Evolutionary conservation across 352 stramenopile genomes (phyloP), one percentile per base, ranked within the genome.

Genomic region (Phytophthora foliorum): DNA sequence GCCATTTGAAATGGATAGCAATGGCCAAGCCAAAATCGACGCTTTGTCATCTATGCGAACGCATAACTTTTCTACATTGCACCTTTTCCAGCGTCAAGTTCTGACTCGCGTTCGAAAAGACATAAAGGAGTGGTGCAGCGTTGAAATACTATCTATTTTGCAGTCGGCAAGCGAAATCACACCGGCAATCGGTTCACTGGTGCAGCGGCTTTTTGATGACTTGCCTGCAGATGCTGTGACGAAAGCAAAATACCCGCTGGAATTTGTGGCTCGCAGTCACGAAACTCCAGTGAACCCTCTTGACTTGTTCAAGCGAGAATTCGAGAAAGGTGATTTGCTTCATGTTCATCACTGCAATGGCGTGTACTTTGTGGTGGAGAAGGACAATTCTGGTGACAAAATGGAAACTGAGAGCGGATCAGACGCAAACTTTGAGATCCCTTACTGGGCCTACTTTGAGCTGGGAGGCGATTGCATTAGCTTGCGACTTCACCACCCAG

Each of bases 121-220:
- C 19, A 90, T 97, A 34, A 93, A 93, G 53, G 89, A 97, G 44
- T 95, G 89, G 83, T 92, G 83, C 44, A 93, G 86, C 31, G 67
- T 92, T 1, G 84, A 97, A 48, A 92, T 97, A 49, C 57, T 97
- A 29, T 77, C 76, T 6, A 95, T 97, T 61, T 67, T 97, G 41
- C 81, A 81, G 53, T 80, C 78, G 19, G 74, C 84, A 9, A 80
- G 92, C 36, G 67, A 76, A 39, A 84, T 94, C 16, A 94, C 89
- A 9, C 84, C 87, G 17, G 67, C 81, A 2, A 88, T 94, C 50
- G 84, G 77, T 6, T 55, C 72, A 13, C 63, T 97, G 17, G 84
- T 95, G 14, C 84, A 92, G 62, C 77, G 80, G 7, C 72, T 97
- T 4, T 95, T 96, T 69, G 72, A 83, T 16, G 77, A 94, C 51